Evolutionary conservation across 2,329 filamentous ascomycete species (phyloP).

Genomic region (Fusarium praegraminearum): DNA sequence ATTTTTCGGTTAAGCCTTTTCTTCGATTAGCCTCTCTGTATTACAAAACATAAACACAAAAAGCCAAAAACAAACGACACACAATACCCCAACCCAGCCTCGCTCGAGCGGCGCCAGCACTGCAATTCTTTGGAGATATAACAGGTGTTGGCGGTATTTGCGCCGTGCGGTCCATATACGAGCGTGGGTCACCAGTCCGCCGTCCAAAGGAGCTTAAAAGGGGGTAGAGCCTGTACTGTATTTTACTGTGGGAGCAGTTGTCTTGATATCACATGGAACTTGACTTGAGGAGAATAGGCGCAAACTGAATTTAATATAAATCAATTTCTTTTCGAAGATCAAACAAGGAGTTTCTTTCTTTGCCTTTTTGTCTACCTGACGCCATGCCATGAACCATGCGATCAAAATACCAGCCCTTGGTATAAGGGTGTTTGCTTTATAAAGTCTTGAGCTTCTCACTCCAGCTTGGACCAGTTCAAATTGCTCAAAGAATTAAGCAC

Average conservation of each 20-base stretch:
- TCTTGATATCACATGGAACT: constrained; percentile 44
- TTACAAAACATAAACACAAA: constrained; percentile 16
- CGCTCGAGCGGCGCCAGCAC: not conserved
- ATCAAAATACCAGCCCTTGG: constrained; percentile 25
- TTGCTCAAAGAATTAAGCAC: constrained; percentile 55
- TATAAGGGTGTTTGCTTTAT: constrained; percentile 8
- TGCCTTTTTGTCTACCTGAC: constrained; percentile 47
- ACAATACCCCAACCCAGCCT: constrained; percentile 22
- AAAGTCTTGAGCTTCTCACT: constrained; percentile 8
- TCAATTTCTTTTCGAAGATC: constrained; percentile 29
- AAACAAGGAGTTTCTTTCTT: constrained; percentile 41
- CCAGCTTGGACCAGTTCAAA: not conserved
- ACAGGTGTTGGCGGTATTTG: constrained; percentile 6
- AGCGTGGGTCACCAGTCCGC: constrained; percentile 15
- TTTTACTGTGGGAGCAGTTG: constrained; percentile 35
- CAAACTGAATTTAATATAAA: constrained; percentile 46
- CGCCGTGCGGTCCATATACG: constrained; percentile 11
- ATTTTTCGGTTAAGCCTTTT: constrained; percentile 57
- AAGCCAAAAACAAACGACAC: constrained; percentile 5
- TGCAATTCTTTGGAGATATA: constrained; percentile 14
- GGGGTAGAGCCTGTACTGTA: constrained; percentile 23
- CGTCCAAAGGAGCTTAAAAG: constrained; percentile 13
- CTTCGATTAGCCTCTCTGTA: constrained; percentile 4
- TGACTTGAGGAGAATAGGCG: constrained; percentile 46
- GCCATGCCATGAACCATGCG: constrained; percentile 42